Evolutionary conservation across 768 basidiomycete species (phyloP), one percentile per base, ranked within the genome.

Genomic region (Mycena filopes): DNA sequence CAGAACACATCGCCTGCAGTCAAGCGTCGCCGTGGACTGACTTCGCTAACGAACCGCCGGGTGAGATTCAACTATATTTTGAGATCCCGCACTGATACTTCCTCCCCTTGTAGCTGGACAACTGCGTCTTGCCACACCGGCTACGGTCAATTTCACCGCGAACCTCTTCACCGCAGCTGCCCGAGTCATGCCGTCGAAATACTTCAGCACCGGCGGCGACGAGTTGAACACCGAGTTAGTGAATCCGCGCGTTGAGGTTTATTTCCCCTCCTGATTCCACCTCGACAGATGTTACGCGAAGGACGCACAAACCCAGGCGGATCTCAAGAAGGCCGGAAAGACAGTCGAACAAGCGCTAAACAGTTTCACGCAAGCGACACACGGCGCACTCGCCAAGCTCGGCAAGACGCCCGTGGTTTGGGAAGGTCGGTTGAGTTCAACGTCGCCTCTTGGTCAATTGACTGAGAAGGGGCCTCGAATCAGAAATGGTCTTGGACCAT

Each of bases 331-430:
- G 3, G 82, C 73, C 23, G 84, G 83, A 5, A 79, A 79, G 72
- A 91, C 87, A 0, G 71, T 96, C 12, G 81, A 86, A 38, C 77
- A 91, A 58, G 92, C 92, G 0, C 76, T 96, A 41, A 81, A 86
- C 68, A 69, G 73, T 2, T 95, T 95, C 70, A 87, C 86, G 0
- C 74, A 84, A 56, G 81, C 80, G 0, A 88, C 87, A 1, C 93
- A 94, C 73, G 74, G 71, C 0, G 84, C 85, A 3, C 76, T 95
- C 49, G 78, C 75, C 10, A 76, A 76, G 0, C 71, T 83, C 1
- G 89, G 88, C 0, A 95, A 95, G 78, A 90, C 85, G 0, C 89
- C 93, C 1, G 87, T 94, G 33, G 92, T 95, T 8, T 95, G 93
- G 91, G 89, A 95, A 80, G 88, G 88, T 87, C 26, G 10, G 41